These are phyloP conservation scores for Globisporangium cylindrosporum DNA, from an alignment of 352 stramenopile genomes.

Conservation along the genomic window DNA sequence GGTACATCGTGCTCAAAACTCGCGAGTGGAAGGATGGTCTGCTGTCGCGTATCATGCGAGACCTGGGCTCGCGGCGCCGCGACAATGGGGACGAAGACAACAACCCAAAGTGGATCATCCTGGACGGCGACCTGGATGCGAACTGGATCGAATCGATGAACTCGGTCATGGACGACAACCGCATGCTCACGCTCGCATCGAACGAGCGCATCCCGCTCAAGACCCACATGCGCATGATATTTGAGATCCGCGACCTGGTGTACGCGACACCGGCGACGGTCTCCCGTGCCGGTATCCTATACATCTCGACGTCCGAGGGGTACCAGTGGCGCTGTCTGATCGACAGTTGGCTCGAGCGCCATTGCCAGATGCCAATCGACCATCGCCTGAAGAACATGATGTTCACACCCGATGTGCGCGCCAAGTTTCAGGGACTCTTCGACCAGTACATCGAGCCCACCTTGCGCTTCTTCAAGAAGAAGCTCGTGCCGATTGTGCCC, in stretches of 20 bases:
- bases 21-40: constrained; percentile 96
- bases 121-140: constrained; percentile 96
- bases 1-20: constrained; percentile 94
- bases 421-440: constrained; percentile 87
- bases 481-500: constrained; percentile 88
- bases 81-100: constrained; percentile 87
- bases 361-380: constrained; percentile 61
- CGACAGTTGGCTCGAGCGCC: constrained; percentile 88
- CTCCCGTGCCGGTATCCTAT: constrained; percentile 94
- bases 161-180: constrained; percentile 97
- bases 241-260: constrained; percentile 95
- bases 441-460: constrained; percentile 91
- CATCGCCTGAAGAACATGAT: constrained; percentile 72
- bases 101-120: constrained; percentile 97
- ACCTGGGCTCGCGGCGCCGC: constrained; percentile 89
- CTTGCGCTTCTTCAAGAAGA: constrained; percentile 94
- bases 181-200: constrained; percentile 94
- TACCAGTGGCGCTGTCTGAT: constrained; percentile 96
- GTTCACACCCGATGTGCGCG: constrained; percentile 70
- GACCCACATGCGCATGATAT: constrained; percentile 96
- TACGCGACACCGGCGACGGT: constrained; percentile 95
- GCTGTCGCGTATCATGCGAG: constrained; percentile 94
- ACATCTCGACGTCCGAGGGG: constrained; percentile 94
- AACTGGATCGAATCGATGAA: constrained; percentile 99
- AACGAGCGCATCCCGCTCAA: constrained; percentile 97